These are phyloP conservation scores for Anthostomella pinea DNA, from an alignment of 2,329 filamentous ascomycete genomes.

Conservation along the genomic window DNA sequence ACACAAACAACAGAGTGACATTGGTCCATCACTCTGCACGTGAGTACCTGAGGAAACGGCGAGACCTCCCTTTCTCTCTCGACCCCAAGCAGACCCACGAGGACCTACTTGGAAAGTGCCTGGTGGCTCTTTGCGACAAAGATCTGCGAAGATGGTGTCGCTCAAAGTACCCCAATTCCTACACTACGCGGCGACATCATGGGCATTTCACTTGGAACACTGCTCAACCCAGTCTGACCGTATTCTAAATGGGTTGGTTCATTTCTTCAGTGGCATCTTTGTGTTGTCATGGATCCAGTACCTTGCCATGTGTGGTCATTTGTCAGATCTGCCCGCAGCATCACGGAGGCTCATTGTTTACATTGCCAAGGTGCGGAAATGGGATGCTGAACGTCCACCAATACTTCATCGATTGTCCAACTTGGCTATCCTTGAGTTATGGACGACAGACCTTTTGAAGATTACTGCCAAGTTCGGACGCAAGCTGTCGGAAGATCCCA, in stretches of 20 bases:
- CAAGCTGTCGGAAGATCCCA: slow-evolving; percentile 20
- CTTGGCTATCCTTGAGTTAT: slow-evolving; percentile 17
- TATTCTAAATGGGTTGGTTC: slow-evolving; percentile 14
- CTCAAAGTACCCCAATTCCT: slow-evolving; percentile 11
- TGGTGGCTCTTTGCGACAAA: slow-evolving; percentile 15
- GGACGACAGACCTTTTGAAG: slow-evolving; percentile 23
- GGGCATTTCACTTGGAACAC: slow-evolving; percentile 19
- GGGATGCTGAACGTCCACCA: slow-evolving; percentile 8
- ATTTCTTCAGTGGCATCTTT: slow-evolving; percentile 18
- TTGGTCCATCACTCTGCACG: slow-evolving; percentile 17
- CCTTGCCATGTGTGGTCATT: slow-evolving; percentile 15
- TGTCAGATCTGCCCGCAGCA: slow-evolving; percentile 12
- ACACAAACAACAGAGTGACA: slow-evolving; percentile 11
- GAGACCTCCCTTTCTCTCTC: slow-evolving; percentile 6
- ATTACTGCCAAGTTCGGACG: slow-evolving; percentile 20
- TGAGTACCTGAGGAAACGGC: slow-evolving; percentile 12
- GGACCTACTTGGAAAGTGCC: slow-evolving; percentile 14
- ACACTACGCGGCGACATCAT: slow-evolving; percentile 19
- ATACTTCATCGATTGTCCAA: slow-evolving; percentile 14
- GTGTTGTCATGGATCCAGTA: slow-evolving; percentile 26
- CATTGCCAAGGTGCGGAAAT: slow-evolving; percentile 12
- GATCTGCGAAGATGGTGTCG: slow-evolving; percentile 14
- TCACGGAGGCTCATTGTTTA: too few relatives aligned
- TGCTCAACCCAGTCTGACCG: slow-evolving; percentile 13
- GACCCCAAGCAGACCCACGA: slow-evolving; percentile 10